Conservation (phyloP, 257 asterid genomes). For the Coffea eugenioides region DNA sequence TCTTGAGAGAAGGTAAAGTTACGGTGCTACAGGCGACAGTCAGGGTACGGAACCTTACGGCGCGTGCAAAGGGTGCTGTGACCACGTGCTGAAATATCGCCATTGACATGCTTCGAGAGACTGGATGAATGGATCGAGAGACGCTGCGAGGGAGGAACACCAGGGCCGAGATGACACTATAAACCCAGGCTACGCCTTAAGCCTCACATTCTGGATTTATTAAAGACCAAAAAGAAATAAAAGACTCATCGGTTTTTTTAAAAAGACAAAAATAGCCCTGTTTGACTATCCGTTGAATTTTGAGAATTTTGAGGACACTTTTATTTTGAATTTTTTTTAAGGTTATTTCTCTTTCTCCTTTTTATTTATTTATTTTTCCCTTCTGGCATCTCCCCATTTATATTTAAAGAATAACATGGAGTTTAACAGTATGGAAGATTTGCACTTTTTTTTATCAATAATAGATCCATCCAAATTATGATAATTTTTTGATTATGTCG, state of each 20-base stretch:
- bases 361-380: too few relatives aligned
- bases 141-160: not conserved
- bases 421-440: not conserved
- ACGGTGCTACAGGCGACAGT: conserved; percentile 35
- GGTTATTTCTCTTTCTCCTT: too few relatives aligned
- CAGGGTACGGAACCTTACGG: conserved; percentile 43
- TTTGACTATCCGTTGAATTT: too few relatives aligned
- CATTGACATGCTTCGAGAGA: conserved; percentile 25
- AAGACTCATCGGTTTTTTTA: not conserved
- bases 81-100: conserved; percentile 50
- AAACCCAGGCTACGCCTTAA: not conserved
- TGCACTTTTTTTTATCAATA: too few relatives aligned
- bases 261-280: not conserved
- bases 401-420: not conserved
- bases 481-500: too few relatives aligned
- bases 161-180: conserved; percentile 13
- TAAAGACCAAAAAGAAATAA: not conserved
- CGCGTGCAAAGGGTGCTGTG: conserved; percentile 42
- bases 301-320: not conserved
- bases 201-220: not conserved
- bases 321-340: not conserved
- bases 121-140: too few relatives aligned
- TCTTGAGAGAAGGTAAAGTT: conserved; percentile 35
- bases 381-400: too few relatives aligned
- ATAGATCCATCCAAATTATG: not conserved